phyloP scores from a whole-genome alignment of 2,329 filamentous ascomycete species.

The Fusarium circinatum region DNA sequence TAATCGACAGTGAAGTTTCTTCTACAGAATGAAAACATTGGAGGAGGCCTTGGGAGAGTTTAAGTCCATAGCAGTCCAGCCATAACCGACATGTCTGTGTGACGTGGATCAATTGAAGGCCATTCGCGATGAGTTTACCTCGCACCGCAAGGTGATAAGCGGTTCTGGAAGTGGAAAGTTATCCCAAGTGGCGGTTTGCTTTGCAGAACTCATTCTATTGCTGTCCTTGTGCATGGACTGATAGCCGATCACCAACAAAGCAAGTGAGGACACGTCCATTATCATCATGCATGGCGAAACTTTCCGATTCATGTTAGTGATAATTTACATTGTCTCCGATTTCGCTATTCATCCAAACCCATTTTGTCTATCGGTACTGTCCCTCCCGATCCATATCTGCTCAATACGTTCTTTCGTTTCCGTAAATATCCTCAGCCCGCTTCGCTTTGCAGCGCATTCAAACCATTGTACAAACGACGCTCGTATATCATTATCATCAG shows the following conservation, averaged over 20 bases:
- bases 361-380: neutral
- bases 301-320: neutral
- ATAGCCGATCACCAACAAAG: neutral
- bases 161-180: slow-evolving; percentile 14
- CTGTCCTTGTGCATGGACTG: rapidly evolving
- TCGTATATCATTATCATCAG: neutral
- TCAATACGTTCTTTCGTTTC: slow-evolving; percentile 21
- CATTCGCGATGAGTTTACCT: neutral
- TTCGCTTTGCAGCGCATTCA: neutral
- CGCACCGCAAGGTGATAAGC: neutral
- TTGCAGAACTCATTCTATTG: too few relatives aligned
- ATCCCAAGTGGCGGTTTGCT: neutral
- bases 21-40: too few relatives aligned
- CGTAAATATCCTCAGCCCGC: slow-evolving; percentile 22
- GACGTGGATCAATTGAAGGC: too few relatives aligned
- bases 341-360: neutral
- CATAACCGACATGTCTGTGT: neutral
- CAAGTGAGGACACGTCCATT: too few relatives aligned
- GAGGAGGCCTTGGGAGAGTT: neutral
- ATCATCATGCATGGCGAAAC: neutral
- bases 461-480: slow-evolving; percentile 19
- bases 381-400: slow-evolving; percentile 10
- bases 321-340: neutral
- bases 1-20: rapidly evolving
- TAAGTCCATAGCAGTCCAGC: neutral